These are phyloP conservation scores for Obelidium mucronatum DNA, from an alignment of 192 early-diverging fungal species.

Conservation along the genomic window DNA sequence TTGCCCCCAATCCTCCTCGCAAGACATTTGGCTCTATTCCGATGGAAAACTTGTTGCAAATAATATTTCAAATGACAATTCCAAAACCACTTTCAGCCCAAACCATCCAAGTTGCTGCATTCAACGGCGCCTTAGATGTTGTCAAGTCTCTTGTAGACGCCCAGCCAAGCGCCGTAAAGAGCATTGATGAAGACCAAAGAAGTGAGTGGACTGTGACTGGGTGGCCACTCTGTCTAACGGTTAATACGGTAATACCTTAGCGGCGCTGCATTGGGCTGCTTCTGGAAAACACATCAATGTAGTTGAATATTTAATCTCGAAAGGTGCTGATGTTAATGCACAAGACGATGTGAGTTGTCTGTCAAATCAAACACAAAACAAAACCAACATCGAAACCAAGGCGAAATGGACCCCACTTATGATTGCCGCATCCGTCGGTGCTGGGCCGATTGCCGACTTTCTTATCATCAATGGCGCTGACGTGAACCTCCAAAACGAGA, in stretches of 20 bases:
- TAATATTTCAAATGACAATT: neutral
- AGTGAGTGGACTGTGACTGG: neutral
- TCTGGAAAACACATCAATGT: slow-evolving; percentile 41
- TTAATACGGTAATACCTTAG: slow-evolving; percentile 13
- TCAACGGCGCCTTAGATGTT: slow-evolving; percentile 15
- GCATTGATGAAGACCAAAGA: slow-evolving; percentile 37
- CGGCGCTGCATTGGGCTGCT: slow-evolving; percentile 49
- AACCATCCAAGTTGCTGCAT: slow-evolving; percentile 31
- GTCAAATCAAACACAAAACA: neutral
- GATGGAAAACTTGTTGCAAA: no score
- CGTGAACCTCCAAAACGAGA: slow-evolving; percentile 41
- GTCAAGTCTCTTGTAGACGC: slow-evolving; percentile 3
- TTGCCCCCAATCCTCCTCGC: no score
- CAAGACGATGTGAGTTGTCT: slow-evolving; percentile 28
- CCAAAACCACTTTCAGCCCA: neutral
- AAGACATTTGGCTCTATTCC: no score
- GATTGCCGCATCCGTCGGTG: slow-evolving; percentile 47
- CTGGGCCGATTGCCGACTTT: slow-evolving; percentile 32
- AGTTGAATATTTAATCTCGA: slow-evolving; percentile 32
- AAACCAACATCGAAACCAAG: no score
- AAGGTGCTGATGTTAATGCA: slow-evolving; percentile 39
- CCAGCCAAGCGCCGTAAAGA: slow-evolving; percentile 3
- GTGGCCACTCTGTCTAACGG: neutral
- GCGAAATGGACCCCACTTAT: slow-evolving; percentile 49
- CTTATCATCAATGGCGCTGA: slow-evolving; percentile 35